Percentiles rank a stretch among this genome's conserved stretches.
phyloP scores from a whole-genome alignment of 2,329 filamentous ascomycete species.

The Elsinoe australis region DNA sequence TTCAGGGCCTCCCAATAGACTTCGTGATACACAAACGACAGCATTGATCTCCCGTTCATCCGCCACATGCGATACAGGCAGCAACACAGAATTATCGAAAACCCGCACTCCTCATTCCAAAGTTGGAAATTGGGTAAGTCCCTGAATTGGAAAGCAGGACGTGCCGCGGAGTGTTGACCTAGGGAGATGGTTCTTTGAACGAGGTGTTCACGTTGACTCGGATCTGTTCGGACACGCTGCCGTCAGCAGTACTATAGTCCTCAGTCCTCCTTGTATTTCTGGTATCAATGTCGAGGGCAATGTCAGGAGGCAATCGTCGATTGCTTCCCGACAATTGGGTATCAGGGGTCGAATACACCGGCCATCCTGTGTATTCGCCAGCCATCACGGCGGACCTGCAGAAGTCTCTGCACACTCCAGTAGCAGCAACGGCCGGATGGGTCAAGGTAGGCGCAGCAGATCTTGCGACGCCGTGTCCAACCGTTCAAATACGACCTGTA shows the following conservation, averaged over 20 bases:
- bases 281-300: not conserved
- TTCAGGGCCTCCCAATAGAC: not conserved
- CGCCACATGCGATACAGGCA: no score
- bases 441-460: conserved; percentile 21
- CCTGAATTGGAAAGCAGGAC: no score
- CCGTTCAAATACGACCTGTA: conserved; percentile 39
- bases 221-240: not conserved
- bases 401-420: conserved; percentile 24
- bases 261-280: no score
- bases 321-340: conserved; percentile 26
- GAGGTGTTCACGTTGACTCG: not conserved
- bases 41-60: not conserved
- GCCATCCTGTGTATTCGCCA: conserved; percentile 28
- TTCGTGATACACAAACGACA: not conserved
- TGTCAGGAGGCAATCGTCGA: conserved; percentile 9
- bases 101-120: no score
- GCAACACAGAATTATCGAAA: no score
- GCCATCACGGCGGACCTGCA: conserved; percentile 24
- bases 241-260: no score
- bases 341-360: conserved; percentile 26
- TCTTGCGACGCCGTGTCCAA: conserved; percentile 29
- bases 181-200: no score
- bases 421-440: conserved; percentile 23
- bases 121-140: not conserved
- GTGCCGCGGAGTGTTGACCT: no score